These are phyloP conservation scores for Arctium minus DNA, from an alignment of 129 eudicot species.

Conservation along the genomic window DNA sequence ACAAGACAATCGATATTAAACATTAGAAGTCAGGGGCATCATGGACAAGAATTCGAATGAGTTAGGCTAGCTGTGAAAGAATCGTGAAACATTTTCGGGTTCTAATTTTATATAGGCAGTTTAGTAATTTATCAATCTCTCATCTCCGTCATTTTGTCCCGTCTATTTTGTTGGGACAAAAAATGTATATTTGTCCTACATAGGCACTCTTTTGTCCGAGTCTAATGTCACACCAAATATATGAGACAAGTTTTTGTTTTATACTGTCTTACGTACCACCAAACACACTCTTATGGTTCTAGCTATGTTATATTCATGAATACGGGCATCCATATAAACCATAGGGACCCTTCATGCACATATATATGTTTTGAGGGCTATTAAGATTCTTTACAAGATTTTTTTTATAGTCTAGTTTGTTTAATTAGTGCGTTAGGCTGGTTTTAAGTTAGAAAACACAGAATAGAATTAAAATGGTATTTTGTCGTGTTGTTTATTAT, in stretches of 20 bases:
- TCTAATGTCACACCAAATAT: neutral
- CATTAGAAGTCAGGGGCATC: no score
- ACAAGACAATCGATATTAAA: no score
- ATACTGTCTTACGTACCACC: neutral
- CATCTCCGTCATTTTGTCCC: no score
- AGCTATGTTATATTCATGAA: no score
- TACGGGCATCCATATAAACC: neutral
- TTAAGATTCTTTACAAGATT: neutral
- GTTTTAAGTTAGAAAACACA: slow-evolving; percentile 5
- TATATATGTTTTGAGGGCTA: neutral
- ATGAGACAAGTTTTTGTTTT: neutral
- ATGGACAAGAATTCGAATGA: no score
- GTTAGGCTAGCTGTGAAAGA: no score
- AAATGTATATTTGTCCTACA: neutral
- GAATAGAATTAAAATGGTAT: neutral
- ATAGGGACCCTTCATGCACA: neutral
- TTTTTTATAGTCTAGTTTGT: neutral
- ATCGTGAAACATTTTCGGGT: no score
- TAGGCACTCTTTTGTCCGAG: neutral
- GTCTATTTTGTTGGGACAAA: neutral
- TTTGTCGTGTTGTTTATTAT: slow-evolving; percentile 21
- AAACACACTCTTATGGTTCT: neutral
- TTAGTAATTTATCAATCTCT: neutral
- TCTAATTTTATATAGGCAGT: no score
- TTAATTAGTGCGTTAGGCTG: slow-evolving; percentile 1